Conservation (phyloP, 345 rosid species). For the Populus euphratica region DNA sequence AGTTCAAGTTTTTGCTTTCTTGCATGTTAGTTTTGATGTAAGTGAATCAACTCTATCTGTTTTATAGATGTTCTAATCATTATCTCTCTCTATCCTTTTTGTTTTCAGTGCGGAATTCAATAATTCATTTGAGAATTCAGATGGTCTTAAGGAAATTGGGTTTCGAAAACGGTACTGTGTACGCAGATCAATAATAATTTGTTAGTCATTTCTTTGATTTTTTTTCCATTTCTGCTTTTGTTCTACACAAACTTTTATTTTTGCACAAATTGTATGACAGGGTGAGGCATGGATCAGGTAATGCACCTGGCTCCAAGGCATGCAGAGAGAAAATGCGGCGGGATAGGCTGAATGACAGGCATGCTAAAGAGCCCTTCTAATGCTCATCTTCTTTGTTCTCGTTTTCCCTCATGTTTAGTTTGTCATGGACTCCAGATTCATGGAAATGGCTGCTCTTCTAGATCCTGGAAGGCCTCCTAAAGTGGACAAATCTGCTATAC, state of each 20-base stretch:
- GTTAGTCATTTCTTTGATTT: background rate
- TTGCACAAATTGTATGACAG: constrained; percentile 8
- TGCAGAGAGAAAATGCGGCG: constrained; percentile 26
- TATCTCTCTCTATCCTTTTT: background rate
- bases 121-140: constrained; percentile 33
- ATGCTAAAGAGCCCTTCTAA: constrained; percentile 1
- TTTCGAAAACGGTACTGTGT: constrained; percentile 34
- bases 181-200: background rate
- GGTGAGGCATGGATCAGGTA: constrained; percentile 13
- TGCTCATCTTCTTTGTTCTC: background rate
- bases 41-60: background rate
- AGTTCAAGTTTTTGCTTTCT: background rate
- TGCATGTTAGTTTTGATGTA: background rate
- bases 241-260: background rate
- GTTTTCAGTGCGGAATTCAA: constrained; percentile 31
- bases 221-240: background rate
- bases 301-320: constrained; percentile 19
- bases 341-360: constrained; percentile 29
- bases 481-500: constrained; percentile 30
- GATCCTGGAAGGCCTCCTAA: constrained; percentile 37
- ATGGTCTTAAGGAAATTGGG: constrained; percentile 26
- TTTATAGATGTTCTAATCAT: background rate
- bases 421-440: constrained; percentile 24
- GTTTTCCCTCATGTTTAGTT: background rate
- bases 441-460: constrained; percentile 33